Evolutionary conservation across 208 protist genomes (phyloP), one percentile per base, ranked within the genome.

Genomic region (Leishmania tarentolae): DNA sequence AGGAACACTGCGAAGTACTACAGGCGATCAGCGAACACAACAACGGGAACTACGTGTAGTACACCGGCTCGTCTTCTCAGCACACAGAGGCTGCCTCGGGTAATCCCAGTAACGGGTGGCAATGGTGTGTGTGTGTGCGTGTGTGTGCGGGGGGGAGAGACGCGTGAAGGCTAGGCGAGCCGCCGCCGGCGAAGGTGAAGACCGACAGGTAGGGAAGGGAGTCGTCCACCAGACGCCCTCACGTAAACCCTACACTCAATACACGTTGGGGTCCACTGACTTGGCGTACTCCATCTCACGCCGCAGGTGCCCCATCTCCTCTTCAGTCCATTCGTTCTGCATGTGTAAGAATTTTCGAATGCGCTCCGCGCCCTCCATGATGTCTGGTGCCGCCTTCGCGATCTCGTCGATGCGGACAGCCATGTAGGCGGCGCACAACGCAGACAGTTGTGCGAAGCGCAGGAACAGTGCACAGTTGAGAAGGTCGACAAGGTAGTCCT

Each of bases 261-360:
- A 94, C 75, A 84, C 91, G 52, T 86, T 79, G 0, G 86, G 88
- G 76, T 93, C 88, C 28, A 91, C 76, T n/a, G 86, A 65, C 80
- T 93, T 91, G 13, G 88, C 91, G 76, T 95, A 94, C 31, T 83
- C 84, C 93, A 96, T 95, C 83, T 96, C 93, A 68, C 83, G 69
- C 50, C 74, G 42, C 50, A 96, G 86, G 72, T 92, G 86, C 31
- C 57, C 80, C 86, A 89, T 93, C 81, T 95, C 93, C 75, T 94
- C 91, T 65, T 71, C 75, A 24, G 87, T 95, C 91, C 91, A 96
- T 65, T 93, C 91, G 79, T 96, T 96, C 76, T 90, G 86, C 74
- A 94, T 87, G 42, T 88, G 85, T 42, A 93, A 75, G 53, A 91
- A 95, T 37, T 83, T 44, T 15, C 91, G 88, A 15, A 96, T 80